phyloP scores from a whole-genome alignment of 768 basidiomycete species.

The Termitomyces sp. region DNA sequence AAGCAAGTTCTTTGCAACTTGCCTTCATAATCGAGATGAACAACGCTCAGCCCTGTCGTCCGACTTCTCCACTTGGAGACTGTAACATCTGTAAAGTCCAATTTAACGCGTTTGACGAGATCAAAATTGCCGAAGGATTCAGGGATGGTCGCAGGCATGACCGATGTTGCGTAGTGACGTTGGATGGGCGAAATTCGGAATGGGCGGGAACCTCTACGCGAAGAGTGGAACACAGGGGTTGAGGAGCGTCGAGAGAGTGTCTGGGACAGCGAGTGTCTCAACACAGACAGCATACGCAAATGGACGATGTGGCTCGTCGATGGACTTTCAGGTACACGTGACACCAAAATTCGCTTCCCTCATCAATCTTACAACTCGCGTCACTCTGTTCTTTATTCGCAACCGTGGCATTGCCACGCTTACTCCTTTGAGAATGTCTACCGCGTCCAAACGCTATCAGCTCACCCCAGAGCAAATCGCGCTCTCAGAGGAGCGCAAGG shows the following conservation, averaged over 20 bases:
- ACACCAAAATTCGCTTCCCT: neutral
- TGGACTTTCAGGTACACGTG: neutral
- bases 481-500: slow-evolving; percentile 44
- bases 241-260: slow-evolving; percentile 7
- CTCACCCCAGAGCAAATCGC: slow-evolving; percentile 52
- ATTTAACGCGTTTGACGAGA: slow-evolving; percentile 66
- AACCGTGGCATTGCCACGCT: slow-evolving; percentile 3
- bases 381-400: slow-evolving; percentile 4
- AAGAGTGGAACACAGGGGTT: neutral
- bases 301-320: neutral
- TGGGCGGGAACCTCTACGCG: neutral
- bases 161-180: slow-evolving; percentile 10
- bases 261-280: slow-evolving; percentile 9
- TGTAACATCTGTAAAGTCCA: slow-evolving; percentile 74
- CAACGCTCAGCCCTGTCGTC: slow-evolving; percentile 80
- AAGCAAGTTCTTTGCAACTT: slow-evolving; percentile 14
- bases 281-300: slow-evolving; percentile 11
- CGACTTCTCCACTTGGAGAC: slow-evolving; percentile 88
- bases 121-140: slow-evolving; percentile 75
- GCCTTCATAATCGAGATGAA: slow-evolving; percentile 91
- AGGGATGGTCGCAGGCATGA: slow-evolving; percentile 22
- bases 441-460: slow-evolving; percentile 11
- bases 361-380: neutral
- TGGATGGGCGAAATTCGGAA: slow-evolving; percentile 6
- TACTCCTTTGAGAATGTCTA: slow-evolving; percentile 6